Percentiles rank a stretch among this genome's conserved stretches.
Evolutionary conservation across 2,329 filamentous ascomycete species (phyloP).

Genomic region (Cladosporium sphaerospermum): DNA sequence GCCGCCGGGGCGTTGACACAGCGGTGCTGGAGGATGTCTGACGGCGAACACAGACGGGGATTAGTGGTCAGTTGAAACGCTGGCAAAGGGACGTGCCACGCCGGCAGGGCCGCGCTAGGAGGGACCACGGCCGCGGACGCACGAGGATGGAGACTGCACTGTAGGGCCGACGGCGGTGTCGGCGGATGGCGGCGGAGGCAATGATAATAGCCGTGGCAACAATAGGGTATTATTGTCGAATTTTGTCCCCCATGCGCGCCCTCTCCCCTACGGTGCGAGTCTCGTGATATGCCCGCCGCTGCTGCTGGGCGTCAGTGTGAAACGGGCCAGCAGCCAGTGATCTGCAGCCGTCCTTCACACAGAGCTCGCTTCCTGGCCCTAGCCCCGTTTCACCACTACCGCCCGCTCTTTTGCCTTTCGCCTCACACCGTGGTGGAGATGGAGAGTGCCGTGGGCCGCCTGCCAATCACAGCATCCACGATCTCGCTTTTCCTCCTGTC

Average conservation of each 20-base stretch:
- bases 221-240: too few species aligned
- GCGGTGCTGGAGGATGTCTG: slow-evolving; percentile 5
- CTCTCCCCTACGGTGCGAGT: background rate
- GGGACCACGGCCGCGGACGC: background rate
- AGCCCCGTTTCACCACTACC: background rate
- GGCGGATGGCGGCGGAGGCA: background rate
- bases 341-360: background rate
- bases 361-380: background rate
- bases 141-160: too few species aligned
- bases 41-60: slow-evolving; percentile 8
- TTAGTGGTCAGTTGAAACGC: slow-evolving; percentile 9
- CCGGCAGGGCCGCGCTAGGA: slow-evolving; percentile 2
- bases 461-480: background rate
- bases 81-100: slow-evolving; percentile 2
- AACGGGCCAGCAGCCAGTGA: background rate
- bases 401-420: background rate
- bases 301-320: background rate
- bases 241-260: background rate
- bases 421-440: background rate
- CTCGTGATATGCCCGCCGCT: background rate
- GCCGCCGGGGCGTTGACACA: background rate
- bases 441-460: background rate
- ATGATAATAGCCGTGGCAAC: background rate
- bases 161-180: background rate
- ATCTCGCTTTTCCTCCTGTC: background rate